These are phyloP conservation scores for Penicillium palitans DNA, from an alignment of 2,329 filamentous ascomycete genomes.

Conservation along the genomic window DNA sequence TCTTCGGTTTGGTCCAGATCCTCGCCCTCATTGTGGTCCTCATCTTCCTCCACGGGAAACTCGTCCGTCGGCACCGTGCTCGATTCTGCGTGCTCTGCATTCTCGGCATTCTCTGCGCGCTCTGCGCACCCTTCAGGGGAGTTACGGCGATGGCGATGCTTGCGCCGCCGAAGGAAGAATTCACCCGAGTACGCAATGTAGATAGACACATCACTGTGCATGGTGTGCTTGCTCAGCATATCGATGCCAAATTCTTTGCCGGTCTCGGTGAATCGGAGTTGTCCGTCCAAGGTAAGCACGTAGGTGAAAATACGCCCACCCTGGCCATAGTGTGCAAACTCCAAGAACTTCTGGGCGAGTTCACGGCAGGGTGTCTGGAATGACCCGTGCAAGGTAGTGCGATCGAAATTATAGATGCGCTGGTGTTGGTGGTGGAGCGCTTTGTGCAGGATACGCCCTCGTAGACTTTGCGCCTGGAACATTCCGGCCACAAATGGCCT, in stretches of 20 bases:
- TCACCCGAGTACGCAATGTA: constrained; percentile 93
- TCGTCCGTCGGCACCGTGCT: constrained; percentile 35
- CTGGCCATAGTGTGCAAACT: constrained; percentile 81
- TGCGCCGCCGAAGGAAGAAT: constrained; percentile 79
- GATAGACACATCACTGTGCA: constrained; percentile 89
- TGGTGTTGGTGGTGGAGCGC: constrained; percentile 87
- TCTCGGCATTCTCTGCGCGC: background rate
- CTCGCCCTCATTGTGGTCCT: constrained; percentile 39
- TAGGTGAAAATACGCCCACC: constrained; percentile 89
- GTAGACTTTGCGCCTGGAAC: constrained; percentile 75
- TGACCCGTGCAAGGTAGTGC: constrained; percentile 68
- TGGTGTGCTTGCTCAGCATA: constrained; percentile 89
- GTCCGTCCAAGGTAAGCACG: constrained; percentile 80
- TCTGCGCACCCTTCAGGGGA: constrained; percentile 11
- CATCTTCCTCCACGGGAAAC: constrained; percentile 34
- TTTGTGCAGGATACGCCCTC: constrained; percentile 77
- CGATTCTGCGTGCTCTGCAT: background rate
- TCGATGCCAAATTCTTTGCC: constrained; percentile 95
- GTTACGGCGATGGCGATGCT: constrained; percentile 44
- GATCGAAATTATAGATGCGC: constrained; percentile 85
- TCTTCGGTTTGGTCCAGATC: constrained; percentile 34
- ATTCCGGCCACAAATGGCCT: constrained; percentile 85
- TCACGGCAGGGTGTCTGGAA: constrained; percentile 68
- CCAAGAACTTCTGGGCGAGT: constrained; percentile 76
- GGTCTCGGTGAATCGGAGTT: constrained; percentile 90